Base-by-base conservation (phyloP, 345 rosid species). In the Rhizophora mangle region DNA sequence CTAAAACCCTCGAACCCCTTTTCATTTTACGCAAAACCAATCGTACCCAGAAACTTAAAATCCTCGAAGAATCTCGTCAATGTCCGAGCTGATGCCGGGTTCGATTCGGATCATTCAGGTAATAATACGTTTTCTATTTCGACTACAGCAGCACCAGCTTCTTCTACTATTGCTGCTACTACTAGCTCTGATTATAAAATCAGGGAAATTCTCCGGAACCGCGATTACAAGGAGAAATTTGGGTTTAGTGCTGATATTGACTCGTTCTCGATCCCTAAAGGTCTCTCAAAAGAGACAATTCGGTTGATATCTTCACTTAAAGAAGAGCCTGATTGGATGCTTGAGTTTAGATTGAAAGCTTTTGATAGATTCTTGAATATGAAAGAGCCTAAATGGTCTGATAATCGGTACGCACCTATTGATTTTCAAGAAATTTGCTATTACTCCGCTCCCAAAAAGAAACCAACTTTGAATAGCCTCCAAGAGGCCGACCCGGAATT, bases 271-370 rank as follows among this genome's bases (percentile, higher is more conserved):
- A 95, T 95, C 74, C 93, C 93, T 0, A 95, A 88, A 70, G 99
- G 97, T 21, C 90, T 95, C 56, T 81, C 96, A 0, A 80, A 72
- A 49, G 96, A 88, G 39, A 92, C 96, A 0, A 82, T 91, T 54
- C 80, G 88, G 20, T 32, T 72, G 53, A 89, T 95, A 20, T 91
- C 96, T 29, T 72, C 77, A 13, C 66, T 88, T 64, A 95, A 95
- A 68, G 91, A 82, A 8, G 99, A 92, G 75, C 95, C 98, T 15
- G 88, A 76, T 47, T 94, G 98, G 97, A 91, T 91, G 96, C 86
- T 94, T 60, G 86, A 86, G 53, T 84, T 85, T 64, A 85, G 99
- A 57, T 71, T 87, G 62, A 82, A 82, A 67, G 96, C 99, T 60
- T 92, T 83, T 54, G 93, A 85, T 30, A 92, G 82, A 74, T 92